Conservation (phyloP, 2,329 filamentous ascomycete species). For the Colletotrichum tabaci region DNA sequence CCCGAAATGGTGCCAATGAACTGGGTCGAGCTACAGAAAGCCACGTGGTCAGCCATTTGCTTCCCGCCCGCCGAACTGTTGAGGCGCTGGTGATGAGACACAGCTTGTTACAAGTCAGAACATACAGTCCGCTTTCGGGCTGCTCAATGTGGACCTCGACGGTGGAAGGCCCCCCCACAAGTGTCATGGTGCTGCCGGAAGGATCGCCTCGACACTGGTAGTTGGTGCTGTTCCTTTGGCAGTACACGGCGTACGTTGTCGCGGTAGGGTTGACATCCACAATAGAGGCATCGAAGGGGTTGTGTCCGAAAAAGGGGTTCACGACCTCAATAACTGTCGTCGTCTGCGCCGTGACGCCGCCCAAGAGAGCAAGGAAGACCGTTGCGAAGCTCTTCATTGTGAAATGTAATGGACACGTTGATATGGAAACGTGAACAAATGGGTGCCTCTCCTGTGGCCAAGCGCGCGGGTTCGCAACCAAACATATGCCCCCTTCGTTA, state of each 20-base stretch:
- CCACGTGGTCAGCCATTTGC: not conserved
- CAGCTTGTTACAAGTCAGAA: not conserved
- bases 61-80: not conserved
- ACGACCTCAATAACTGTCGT: conserved; percentile 47
- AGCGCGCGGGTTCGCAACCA: not conserved
- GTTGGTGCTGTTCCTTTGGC: conserved; percentile 41
- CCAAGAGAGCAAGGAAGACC: conserved; percentile 9
- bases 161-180: conserved; percentile 50
- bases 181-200: conserved; percentile 44
- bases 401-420: too few species aligned
- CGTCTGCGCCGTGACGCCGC: conserved; percentile 47
- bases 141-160: conserved; percentile 41
- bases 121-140: conserved; percentile 4
- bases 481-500: not conserved
- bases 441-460: not conserved
- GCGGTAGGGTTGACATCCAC: conserved; percentile 46
- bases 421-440: not conserved
- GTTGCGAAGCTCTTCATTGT: conserved; percentile 12
- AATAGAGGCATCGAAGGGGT: conserved; percentile 50
- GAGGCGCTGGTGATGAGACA: not conserved
- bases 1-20: conserved; percentile 20
- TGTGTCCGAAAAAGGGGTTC: conserved; percentile 46
- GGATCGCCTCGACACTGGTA: conserved; percentile 46
- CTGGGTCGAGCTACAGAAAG: conserved; percentile 5
- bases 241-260: conserved; percentile 52